A percentile compares a stretch with the other conserved stretches of the same genome.
Evolutionary conservation across 2,329 filamentous ascomycete genomes (phyloP).

Genomic region (Fusarium paranaense): DNA sequence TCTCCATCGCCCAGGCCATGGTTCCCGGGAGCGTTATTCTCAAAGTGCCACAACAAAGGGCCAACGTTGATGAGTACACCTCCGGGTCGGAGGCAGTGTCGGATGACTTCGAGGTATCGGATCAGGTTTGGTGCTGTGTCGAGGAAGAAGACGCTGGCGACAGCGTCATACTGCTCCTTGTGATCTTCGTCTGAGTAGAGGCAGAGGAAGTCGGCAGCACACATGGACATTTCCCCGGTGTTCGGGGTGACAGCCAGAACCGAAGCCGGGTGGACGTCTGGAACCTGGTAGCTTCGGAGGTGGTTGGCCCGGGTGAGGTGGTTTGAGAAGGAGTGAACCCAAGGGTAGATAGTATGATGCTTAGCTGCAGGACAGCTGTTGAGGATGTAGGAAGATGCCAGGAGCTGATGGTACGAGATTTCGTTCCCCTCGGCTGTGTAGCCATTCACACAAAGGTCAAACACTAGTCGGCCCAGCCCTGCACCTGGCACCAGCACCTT

Average conservation of each 20-base stretch:
- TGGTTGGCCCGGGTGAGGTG: conserved; percentile 80
- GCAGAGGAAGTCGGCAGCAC: conserved; percentile 91
- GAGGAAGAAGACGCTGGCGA: conserved; percentile 94
- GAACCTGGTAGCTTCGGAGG: conserved; percentile 77
- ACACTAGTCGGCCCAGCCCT: conserved; percentile 88
- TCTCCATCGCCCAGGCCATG: conserved; percentile 64
- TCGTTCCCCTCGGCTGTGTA: conserved; percentile 89
- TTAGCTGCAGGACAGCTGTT: conserved; percentile 71
- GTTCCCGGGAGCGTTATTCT: conserved; percentile 74
- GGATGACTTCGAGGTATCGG: conserved; percentile 87
- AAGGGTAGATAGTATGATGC: conserved; percentile 83
- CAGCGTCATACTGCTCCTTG: conserved; percentile 77
- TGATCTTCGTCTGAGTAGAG: conserved; percentile 77
- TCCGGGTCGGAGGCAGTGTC: conserved; percentile 78
- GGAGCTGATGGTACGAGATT: conserved; percentile 96
- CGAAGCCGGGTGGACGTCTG: conserved; percentile 80
- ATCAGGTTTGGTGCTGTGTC: conserved; percentile 96
- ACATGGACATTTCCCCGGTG: conserved; percentile 86
- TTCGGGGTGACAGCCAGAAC: conserved; percentile 56
- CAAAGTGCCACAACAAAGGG: conserved; percentile 95
- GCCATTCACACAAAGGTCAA: conserved; percentile 81
- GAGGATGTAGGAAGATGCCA: conserved; percentile 82
- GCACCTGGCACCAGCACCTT: conserved; percentile 89
- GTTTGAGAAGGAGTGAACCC: conserved; percentile 90
- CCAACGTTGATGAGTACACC: conserved; percentile 92